phyloP scores from a whole-genome alignment of 2,329 filamentous ascomycete species.

The Dothidotthia symphoricarpi region DNA sequence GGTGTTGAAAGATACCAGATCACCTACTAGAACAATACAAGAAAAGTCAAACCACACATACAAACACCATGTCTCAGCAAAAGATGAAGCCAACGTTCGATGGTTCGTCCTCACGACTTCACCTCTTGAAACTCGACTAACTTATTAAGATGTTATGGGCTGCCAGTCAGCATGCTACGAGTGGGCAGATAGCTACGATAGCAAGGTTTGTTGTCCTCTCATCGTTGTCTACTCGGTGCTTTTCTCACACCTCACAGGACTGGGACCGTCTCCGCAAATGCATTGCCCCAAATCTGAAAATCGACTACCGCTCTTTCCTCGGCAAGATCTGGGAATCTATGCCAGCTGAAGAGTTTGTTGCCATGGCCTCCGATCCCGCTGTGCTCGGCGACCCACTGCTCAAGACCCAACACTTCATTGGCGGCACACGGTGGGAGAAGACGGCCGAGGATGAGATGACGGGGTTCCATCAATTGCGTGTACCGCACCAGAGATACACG shows the following conservation, averaged over 20 bases:
- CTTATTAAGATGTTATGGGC: conserved; percentile 49
- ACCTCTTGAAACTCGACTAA: conserved; percentile 13
- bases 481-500: conserved; percentile 57
- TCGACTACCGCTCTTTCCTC: conserved; percentile 66
- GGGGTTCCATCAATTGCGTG: conserved; percentile 58
- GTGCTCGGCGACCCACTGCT: conserved; percentile 56
- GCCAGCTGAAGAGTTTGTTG: conserved; percentile 55
- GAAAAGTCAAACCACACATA: too few species aligned
- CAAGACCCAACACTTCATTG: conserved; percentile 59
- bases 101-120: conserved; percentile 18
- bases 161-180: conserved; percentile 55
- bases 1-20: conserved; percentile 1
- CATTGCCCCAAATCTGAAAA: conserved; percentile 62
- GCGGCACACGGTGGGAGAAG: conserved; percentile 54
- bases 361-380: conserved; percentile 52
- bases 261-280: conserved; percentile 60
- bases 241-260: conserved; percentile 41
- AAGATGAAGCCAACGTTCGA: conserved; percentile 38
- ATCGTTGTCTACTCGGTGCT: background rate
- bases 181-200: conserved; percentile 66
- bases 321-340: conserved; percentile 57
- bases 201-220: conserved; percentile 46
- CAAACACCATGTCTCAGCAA: conserved; percentile 31
- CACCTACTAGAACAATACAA: conserved; percentile 1
- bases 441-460: conserved; percentile 50